Evolutionary conservation across 176 grass and related monocot genomes (phyloP).

Genomic region (Oryza nivara): DNA sequence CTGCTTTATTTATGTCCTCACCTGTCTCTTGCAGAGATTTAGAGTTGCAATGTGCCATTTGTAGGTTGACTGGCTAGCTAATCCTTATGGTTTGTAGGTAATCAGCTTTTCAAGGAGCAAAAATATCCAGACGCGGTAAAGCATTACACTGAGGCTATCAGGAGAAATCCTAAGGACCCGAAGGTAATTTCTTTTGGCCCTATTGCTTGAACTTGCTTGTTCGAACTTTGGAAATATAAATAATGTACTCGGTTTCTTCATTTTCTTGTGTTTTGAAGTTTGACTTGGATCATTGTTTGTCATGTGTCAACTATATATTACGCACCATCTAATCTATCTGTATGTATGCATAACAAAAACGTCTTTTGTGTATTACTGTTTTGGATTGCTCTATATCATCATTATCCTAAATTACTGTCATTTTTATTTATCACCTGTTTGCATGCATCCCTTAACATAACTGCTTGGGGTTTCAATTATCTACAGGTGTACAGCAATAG

Average conservation of each 20-base stretch:
- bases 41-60: background rate
- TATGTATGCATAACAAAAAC: background rate
- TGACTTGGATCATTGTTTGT: background rate
- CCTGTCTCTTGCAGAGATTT: background rate
- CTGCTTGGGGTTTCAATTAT: slow-evolving; percentile 9
- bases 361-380: background rate
- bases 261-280: background rate
- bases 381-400: background rate
- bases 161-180: slow-evolving; percentile 85
- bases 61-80: background rate
- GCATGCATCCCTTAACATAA: slow-evolving; percentile 3
- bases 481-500: slow-evolving; percentile 95
- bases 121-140: slow-evolving; percentile 96
- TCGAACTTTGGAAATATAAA: background rate
- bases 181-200: slow-evolving; percentile 61
- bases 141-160: slow-evolving; percentile 93
- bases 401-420: slow-evolving; percentile 25
- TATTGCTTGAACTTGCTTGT: background rate
- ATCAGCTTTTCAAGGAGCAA: slow-evolving; percentile 88
- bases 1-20: background rate
- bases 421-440: background rate
- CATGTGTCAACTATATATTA: background rate
- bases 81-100: slow-evolving; percentile 58
- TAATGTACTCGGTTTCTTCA: background rate
- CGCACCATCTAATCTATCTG: background rate